Base-by-base conservation (phyloP, 129 eudicot genomes). In the Pittosporum tobira region DNA sequence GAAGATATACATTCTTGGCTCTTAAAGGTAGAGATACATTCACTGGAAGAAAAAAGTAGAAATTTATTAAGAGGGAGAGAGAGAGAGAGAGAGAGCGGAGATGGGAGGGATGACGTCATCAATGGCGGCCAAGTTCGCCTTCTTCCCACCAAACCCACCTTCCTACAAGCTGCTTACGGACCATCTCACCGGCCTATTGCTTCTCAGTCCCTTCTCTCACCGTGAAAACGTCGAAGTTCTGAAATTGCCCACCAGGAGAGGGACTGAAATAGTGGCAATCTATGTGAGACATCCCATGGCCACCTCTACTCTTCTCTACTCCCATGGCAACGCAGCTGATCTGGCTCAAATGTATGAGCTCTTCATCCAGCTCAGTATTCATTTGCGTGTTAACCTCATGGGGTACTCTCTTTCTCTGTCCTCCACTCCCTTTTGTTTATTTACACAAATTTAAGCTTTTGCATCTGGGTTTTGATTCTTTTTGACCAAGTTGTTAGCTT, bases 21-120 rank as follows among this genome's bases (percentile, higher is more conserved):
- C n/a, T n/a, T n/a, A n/a, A n/a, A n/a, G n/a, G n/a, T n/a, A n/a
- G n/a, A n/a, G n/a, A n/a, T n/a, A n/a, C n/a, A n/a, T n/a, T n/a
- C n/a, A n/a, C n/a, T n/a, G n/a, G n/a, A n/a, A n/a, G n/a, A n/a
- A n/a, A n/a, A n/a, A n/a, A n/a, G n/a, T n/a, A n/a, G n/a, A n/a
- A n/a, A n/a, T n/a, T n/a, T n/a, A n/a, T n/a, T n/a, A 30, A 30
- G 21, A 2, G 43, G n/a, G 42, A 55, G 16, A 57, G 4, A 53
- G 9, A 19, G 9, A 21, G 48, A 57, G 28, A 57, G 18, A 12
- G 1, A 27, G 10, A 30, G 23, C 25, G 31, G 31, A 29, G 27
- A 88, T 88, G 96, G 96, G 96, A 24, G 96, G 96, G 67, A 73
- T 88, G 90, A 88, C 96, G 66, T 88, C 96, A 72, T 88, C 96